Evolutionary conservation across 331 rosid species (phyloP), one percentile per base, ranked within the genome.

Genomic region (Stylosanthes scabra): DNA sequence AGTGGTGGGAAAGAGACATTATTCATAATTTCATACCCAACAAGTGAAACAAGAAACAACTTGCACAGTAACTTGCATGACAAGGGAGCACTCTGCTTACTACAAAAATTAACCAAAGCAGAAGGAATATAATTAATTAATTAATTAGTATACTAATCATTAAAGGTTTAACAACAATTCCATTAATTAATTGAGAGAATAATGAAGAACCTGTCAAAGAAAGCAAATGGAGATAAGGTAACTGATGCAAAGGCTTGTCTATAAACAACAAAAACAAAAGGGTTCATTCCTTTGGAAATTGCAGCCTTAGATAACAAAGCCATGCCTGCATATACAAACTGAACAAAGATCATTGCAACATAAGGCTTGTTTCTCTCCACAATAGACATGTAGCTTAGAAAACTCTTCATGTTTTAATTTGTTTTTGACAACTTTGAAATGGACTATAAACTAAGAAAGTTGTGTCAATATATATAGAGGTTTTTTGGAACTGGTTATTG

Each of bases 301-400:
- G 99, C 97, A 40, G 85, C 96, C 67, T 91, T 94, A 2, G 99
- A 94, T 52, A 94, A 81, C 84, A 94, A 81, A 74, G 97, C 97
- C 99, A 94, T 88, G 65, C 97, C 97, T 41, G 97, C 83, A 74
- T 94, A 94, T 10, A 84, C 78, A 64, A 79, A 83, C 64, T 94
- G 99, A 71, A 80, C 66, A 69, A 87, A 89, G 54, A 88, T 40
- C 97, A 94, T 85, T 68, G 96, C 90, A 78, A 89, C 3, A 76
- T 93, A 89, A 34, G 96, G 87, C 82, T 80, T 91, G 20, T 78
- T 80, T 75, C 61, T 87, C 69, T 84, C 81, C 78, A 81, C 11
- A 14, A 25, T 71, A 63, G 29, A 34, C 54, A 31, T 71, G 49
- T 9, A 73, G 0, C 74, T 16, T 11, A 76, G 44, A 10, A 80